Conservation (phyloP, 441 rosid species). For the Gossypium laxum region DNA sequence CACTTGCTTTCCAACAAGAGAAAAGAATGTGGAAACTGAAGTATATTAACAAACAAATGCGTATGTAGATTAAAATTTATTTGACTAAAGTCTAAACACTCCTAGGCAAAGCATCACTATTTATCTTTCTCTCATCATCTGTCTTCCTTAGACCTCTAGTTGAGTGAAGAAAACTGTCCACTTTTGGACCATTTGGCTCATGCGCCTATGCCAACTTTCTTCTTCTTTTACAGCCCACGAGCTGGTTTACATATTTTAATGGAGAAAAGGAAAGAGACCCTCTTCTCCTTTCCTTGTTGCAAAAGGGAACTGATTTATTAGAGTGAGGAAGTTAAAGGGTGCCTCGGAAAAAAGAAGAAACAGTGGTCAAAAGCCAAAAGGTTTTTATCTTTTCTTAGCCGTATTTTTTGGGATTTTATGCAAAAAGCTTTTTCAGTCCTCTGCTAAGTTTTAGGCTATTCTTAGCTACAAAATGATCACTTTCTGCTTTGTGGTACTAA, state of each 20-base stretch:
- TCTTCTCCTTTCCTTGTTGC: conserved; percentile 10
- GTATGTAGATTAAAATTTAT: neutral
- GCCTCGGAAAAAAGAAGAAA: conserved; percentile 18
- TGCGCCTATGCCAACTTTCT: conserved; percentile 11
- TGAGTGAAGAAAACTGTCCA: conserved; percentile 14
- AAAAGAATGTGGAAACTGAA: conserved; percentile 26
- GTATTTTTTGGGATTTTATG: conserved; percentile 5
- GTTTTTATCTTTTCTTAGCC: conserved; percentile 25
- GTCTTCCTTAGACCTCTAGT: conserved; percentile 5
- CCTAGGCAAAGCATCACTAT: conserved; percentile 11
- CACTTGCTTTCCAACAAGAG: conserved; percentile 49
- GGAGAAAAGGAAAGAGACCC: conserved; percentile 26
- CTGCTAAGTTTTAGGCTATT: conserved; percentile 26
- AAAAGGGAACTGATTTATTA: conserved; percentile 29
- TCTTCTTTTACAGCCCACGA: conserved; percentile 33
- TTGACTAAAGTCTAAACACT: neutral
- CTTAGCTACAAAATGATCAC: conserved; percentile 28
- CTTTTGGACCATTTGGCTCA: conserved; percentile 25
- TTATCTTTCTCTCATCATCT: conserved; percentile 20
- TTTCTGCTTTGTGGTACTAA: conserved; percentile 24
- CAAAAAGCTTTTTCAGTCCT: conserved; percentile 10
- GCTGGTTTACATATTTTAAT: conserved; percentile 34
- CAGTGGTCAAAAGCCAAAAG: conserved; percentile 33
- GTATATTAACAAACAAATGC: neutral
- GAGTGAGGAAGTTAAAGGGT: conserved; percentile 17